A percentile compares a stretch with the other conserved stretches of the same genome.
phyloP scores from a whole-genome alignment of 2,329 filamentous ascomycete species.

The Colletotrichum spinosum region DNA sequence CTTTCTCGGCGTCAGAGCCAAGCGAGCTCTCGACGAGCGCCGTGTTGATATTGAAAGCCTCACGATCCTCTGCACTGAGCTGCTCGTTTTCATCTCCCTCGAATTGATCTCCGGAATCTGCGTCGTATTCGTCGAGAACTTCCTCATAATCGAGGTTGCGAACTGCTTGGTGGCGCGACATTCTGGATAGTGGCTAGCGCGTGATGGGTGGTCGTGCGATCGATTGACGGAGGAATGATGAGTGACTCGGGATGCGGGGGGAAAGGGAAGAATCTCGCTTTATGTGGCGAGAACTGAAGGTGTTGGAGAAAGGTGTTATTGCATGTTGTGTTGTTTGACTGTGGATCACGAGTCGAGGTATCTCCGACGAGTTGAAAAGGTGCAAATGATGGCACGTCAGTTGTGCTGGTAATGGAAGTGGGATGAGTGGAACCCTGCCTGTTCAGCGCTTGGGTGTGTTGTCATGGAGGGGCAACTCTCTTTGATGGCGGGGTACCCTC shows the following conservation, averaged over 20 bases:
- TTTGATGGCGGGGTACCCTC: constrained; percentile 33
- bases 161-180: constrained; percentile 61
- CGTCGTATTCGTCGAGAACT: constrained; percentile 62
- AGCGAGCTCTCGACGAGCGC: constrained; percentile 74
- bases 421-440: constrained; percentile 27
- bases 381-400: constrained; percentile 29
- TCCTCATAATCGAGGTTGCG: constrained; percentile 63
- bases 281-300: neutral
- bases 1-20: constrained; percentile 67
- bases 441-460: neutral
- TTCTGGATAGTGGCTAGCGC: constrained; percentile 40
- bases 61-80: constrained; percentile 60
- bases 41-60: constrained; percentile 72
- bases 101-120: constrained; percentile 49
- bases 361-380: constrained; percentile 14
- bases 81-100: constrained; percentile 59
- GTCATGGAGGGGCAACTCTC: constrained; percentile 36
- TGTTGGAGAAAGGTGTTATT: neutral
- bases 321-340: constrained; percentile 10
- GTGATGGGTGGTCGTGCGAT: neutral
- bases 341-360: neutral
- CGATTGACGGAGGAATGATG: neutral
- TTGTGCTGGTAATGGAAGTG: constrained; percentile 32
- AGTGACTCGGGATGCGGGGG: neutral
- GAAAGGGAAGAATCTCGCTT: neutral